These are phyloP conservation scores for Castanea crenata DNA, from an alignment of 306 rosid species.

Conservation along the genomic window DNA sequence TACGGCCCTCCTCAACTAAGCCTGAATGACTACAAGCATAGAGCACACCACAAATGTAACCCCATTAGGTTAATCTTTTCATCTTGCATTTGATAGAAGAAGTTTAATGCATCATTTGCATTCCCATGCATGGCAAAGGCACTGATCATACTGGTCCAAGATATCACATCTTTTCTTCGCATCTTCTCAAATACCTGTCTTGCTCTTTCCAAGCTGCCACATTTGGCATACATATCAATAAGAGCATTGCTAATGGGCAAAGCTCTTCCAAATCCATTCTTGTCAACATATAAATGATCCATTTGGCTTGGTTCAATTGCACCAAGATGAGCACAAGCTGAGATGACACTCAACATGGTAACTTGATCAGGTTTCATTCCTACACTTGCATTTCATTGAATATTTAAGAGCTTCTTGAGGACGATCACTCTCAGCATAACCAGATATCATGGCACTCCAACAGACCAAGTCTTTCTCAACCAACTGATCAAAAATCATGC, in stretches of 20 bases:
- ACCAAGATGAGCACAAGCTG: constrained; percentile 74
- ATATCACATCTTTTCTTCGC: constrained; percentile 62
- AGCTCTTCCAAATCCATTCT: constrained; percentile 52
- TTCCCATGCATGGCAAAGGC: constrained; percentile 83
- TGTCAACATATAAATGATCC: constrained; percentile 57
- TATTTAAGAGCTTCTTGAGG: constrained; percentile 72
- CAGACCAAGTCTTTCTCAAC: constrained; percentile 63
- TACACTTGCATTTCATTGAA: constrained; percentile 54
- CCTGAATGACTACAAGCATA: constrained; percentile 94
- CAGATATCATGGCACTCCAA: constrained; percentile 88
- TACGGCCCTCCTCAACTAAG: constrained; percentile 60
- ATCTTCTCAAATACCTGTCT: constrained; percentile 61
- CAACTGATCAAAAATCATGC: constrained; percentile 60
- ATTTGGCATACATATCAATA: constrained; percentile 79
- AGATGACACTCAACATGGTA: constrained; percentile 72
- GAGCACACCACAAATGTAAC: constrained; percentile 86
- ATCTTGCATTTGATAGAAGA: constrained; percentile 62
- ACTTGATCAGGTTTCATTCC: constrained; percentile 60
- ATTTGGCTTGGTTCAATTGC: constrained; percentile 49
- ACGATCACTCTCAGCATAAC: constrained; percentile 68
- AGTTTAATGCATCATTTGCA: constrained; percentile 49
- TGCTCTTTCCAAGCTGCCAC: constrained; percentile 64
- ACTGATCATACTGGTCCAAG: constrained; percentile 78
- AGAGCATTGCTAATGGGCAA: constrained; percentile 64
- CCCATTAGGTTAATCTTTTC: constrained; percentile 58